Conservation (phyloP, 345 rosid genomes). For the Hibiscus syriacus region DNA sequence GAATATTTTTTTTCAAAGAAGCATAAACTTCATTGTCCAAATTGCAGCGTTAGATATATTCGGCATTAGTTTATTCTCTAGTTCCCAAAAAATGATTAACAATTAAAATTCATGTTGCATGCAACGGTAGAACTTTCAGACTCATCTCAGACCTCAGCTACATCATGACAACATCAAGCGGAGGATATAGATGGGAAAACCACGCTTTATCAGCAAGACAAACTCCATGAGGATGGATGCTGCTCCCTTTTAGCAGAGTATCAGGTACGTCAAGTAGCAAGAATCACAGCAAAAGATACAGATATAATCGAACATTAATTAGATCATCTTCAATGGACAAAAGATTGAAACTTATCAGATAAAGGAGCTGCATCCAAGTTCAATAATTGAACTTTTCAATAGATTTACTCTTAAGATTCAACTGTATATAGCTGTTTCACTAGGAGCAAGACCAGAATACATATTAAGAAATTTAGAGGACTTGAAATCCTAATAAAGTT, state of each 20-base stretch:
- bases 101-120: neutral
- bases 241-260: neutral
- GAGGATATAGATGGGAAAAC: neutral
- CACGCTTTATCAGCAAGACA: neutral
- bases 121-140: neutral
- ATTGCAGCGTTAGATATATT: neutral
- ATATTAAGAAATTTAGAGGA: neutral
- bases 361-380: neutral
- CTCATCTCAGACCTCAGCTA: neutral
- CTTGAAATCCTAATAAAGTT: neutral
- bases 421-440: neutral
- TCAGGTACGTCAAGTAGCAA: neutral
- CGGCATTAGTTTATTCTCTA: neutral
- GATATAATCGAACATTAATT: neutral
- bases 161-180: neutral
- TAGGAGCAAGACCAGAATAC: neutral
- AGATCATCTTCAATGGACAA: neutral
- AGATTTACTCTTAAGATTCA: no score
- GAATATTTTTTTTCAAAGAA: neutral
- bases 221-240: neutral
- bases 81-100: neutral
- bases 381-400: neutral
- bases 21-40: neutral
- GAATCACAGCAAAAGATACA: neutral
- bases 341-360: neutral